Base-by-base conservation (phyloP, 2,329 filamentous ascomycete genomes). In the Xylariaceae sp. region DNA sequence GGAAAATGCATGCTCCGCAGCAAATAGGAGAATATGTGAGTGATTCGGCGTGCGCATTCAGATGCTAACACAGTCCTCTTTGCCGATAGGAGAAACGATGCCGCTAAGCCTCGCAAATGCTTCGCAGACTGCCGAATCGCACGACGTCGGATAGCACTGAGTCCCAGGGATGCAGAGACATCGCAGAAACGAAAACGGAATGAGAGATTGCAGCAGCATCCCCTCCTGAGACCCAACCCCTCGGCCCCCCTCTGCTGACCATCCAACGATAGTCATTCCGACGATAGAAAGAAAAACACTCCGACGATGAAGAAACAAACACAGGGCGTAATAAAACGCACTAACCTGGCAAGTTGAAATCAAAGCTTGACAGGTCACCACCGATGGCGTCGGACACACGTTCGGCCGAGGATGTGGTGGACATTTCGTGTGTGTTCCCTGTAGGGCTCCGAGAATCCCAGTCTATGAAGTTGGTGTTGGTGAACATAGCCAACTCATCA, bases 381-480 rank as follows among this genome's bases (percentile, higher is more conserved):
- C 61, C 61, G 37, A 64, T 45, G 17, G 64, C 17, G 6, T 62
- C 64, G 5, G 66, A 61, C 8, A 62, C 63, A 8, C 65, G 65
- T 17, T 68, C 65, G 2, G 66, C 58, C 18, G 69, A 66, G 18
- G 68, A 69, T 23, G 69, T 66, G 3, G 49, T 37, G 2, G 67
- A 61, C 3, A 64, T 66, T 9, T 69, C 67, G 30, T 64, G 64
- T 39, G 53, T 48, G 17, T 54, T 64, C 53, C 53, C 56, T 39
- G 62, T 65, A 51, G 66, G 65, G 45, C 64, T 63, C 18, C 53
- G 63, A 15, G 65, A 54, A 72, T 92, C 89, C 71, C 88, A 90
- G 69, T 92, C 88, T 73, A 88, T 89, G 74, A 93, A 93, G 66
- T 90, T 85, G 51, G 88, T 86, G 75, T 93, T 92, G 59, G 89